Evolutionary conservation across 2,329 filamentous ascomycete species (phyloP).

Genomic region (Corniculantispora saksenae): DNA sequence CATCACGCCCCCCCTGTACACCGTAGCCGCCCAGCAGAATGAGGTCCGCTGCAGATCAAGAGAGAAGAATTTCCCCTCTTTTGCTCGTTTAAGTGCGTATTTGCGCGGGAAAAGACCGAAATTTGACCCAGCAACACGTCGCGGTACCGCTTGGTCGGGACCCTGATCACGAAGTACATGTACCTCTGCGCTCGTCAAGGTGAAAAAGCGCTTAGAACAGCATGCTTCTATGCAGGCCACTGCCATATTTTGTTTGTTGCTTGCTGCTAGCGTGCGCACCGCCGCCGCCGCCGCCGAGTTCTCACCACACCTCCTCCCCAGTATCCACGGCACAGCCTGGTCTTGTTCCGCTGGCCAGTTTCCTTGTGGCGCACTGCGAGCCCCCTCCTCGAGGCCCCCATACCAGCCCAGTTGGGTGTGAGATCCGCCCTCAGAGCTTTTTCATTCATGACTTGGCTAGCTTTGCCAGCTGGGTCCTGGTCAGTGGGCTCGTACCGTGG

Average conservation of each 20-base stretch:
- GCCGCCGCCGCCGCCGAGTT: background rate
- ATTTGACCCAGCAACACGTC: background rate
- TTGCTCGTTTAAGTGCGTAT: background rate
- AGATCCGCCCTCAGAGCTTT: constrained; percentile 7
- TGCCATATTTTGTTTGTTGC: background rate
- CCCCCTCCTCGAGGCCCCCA: background rate
- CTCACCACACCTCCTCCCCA: background rate
- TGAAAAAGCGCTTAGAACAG: background rate
- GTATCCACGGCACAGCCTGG: constrained; percentile 1
- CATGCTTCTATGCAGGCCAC: background rate
- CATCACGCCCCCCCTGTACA: constrained; percentile 9
- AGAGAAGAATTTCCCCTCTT: background rate
- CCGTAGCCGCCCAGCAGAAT: background rate
- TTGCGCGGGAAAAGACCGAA: background rate
- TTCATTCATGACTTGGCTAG: no score
- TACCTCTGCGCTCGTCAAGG: constrained; percentile 2
- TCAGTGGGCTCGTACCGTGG: background rate
- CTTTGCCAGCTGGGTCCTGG: background rate
- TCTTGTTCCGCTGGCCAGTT: background rate
- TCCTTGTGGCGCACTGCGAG: background rate
- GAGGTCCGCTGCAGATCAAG: background rate
- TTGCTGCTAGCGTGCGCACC: background rate
- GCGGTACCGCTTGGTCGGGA: constrained; percentile 3
- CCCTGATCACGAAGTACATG: background rate
- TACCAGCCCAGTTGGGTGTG: background rate